A percentile compares a stretch with the other conserved stretches of the same genome.
phyloP scores from a whole-genome alignment of 1,284 basidiomycete species.

The Sporisorium exsertum region DNA sequence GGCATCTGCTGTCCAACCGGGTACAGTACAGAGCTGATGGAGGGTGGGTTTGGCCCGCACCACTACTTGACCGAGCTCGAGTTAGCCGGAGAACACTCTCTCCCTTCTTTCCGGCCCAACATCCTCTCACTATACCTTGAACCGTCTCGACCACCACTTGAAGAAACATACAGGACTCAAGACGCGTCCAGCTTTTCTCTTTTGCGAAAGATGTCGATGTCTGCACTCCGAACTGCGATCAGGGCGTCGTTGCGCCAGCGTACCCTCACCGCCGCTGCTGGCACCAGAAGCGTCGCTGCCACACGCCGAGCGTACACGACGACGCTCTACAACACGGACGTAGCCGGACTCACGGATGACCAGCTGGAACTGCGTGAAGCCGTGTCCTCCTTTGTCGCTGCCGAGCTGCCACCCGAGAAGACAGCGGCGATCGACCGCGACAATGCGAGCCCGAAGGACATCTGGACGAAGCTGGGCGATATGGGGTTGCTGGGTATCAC shows the following conservation, averaged over 20 bases:
- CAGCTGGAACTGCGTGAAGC: conserved; percentile 56
- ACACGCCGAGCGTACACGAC: conserved; percentile 6
- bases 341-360: conserved; percentile 50
- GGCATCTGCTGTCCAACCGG: no score
- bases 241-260: conserved; percentile 10
- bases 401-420: conserved; percentile 43
- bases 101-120: not conserved
- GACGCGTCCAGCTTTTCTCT: not conserved
- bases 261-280: not conserved
- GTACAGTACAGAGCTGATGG: no score
- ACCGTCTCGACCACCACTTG: not conserved
- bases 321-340: conserved; percentile 54
- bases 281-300: not conserved
- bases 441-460: conserved; percentile 53
- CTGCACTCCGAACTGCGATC: conserved; percentile 11
- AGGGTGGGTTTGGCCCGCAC: not conserved
- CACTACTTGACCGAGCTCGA: not conserved
- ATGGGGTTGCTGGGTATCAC: conserved; percentile 64
- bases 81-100: not conserved
- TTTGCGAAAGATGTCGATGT: conserved; percentile 15
- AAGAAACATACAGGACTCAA: not conserved
- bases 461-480: conserved; percentile 61
- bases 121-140: not conserved
- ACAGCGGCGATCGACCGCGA: conserved; percentile 51
- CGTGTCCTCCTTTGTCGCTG: conserved; percentile 43